Conservation (phyloP, 148 eudicot genomes). For the Rhododendron vialii region DNA sequence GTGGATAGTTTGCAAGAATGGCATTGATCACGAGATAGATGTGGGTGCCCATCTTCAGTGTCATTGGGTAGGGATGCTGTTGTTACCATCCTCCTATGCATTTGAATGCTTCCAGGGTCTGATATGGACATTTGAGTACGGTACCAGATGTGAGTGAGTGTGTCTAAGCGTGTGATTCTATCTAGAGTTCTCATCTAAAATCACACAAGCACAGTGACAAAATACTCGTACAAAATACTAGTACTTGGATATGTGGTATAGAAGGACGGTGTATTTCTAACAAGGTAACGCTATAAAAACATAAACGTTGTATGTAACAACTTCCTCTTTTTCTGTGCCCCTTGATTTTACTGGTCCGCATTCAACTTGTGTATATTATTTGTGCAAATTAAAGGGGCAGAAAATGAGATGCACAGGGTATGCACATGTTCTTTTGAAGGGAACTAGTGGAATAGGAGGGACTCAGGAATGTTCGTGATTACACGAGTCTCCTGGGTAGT, state of each 20-base stretch:
- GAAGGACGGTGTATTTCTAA: not conserved
- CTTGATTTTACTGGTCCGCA: not conserved
- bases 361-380: not conserved
- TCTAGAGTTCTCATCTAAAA: not conserved
- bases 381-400: not conserved
- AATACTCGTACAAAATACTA: not conserved
- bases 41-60: conserved; percentile 16
- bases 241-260: not conserved
- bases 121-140: not conserved
- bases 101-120: not conserved
- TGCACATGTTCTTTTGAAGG: not conserved
- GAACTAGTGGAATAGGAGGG: not conserved
- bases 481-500: not conserved
- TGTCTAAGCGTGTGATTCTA: not conserved
- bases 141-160: not conserved
- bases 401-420: not conserved
- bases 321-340: not conserved
- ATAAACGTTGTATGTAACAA: too few relatives aligned
- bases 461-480: not conserved
- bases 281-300: not conserved
- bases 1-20: conserved; percentile 6
- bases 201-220: not conserved
- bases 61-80: not conserved
- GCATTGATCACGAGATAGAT: conserved; percentile 12
- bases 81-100: not conserved